Evolutionary conservation across 1,284 basidiomycete genomes (phyloP), one percentile per base, ranked within the genome.

Genomic region (Xerocomus minutiporus): DNA sequence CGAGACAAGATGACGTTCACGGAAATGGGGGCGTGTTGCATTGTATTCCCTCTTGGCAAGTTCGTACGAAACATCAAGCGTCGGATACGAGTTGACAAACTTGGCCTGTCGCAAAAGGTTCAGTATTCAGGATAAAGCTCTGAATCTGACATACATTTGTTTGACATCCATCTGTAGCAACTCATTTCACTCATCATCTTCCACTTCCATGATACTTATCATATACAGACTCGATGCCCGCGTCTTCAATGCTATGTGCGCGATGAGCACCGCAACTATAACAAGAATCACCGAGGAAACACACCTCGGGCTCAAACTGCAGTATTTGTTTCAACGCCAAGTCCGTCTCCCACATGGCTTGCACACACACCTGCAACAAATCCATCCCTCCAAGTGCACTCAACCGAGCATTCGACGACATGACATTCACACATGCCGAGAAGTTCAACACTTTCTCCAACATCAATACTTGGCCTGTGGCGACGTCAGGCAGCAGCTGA

Each of bases 161-260:
- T 80, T 20, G 17, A 20, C 20, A 20, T 20, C 20, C 20, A 20
- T 20, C 20, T 20, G 20, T 20, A 20, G 20, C 20, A 20, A 20
- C 20, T 20, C 20, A 20, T 20, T 20, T 32, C 94, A 81, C 67
- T 90, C 79, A 57, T 90, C 88, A 64, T 97, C 93, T 67, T 97
- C 94, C 83, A 97, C 85, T 71, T 97, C 94, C 90, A 96, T 96
- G 58, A 97, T 82, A 68, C n/a, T n/a, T n/a, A n/a, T 97, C 94
- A 68, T 97, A 96, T 0, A 97, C 92, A 1, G 88, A 88, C 59
- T 92, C 90, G 47, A 94, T 76, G 5, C 81, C 82, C 8, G 86
- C 88, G 0, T 78, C 81, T 65, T 90, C 94, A 98, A 17, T 94
- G 82, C 64, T 86, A 26, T 17, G 48, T 35, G 48, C 1, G 9